phyloP scores from a whole-genome alignment of 129 eudicot species.

The Kitagawia praeruptora region DNA sequence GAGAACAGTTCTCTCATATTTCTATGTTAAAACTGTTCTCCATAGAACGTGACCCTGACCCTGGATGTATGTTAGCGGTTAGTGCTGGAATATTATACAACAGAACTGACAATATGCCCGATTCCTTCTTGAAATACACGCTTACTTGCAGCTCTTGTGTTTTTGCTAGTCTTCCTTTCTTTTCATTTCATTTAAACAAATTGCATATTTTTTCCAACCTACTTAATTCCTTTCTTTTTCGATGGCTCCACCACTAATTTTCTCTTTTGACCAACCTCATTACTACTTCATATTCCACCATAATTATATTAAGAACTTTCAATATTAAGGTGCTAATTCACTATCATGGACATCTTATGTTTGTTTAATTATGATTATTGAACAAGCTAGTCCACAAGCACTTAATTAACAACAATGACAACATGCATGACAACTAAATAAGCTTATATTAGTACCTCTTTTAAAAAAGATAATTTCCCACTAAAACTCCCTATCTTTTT shows the following conservation, averaged over 20 bases:
- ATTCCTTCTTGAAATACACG: conserved; percentile 1
- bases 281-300: background rate
- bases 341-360: background rate
- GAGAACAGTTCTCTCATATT: background rate
- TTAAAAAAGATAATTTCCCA: background rate
- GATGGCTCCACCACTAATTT: conserved; percentile 11
- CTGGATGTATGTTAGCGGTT: background rate
- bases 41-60: background rate
- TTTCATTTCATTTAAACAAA: background rate
- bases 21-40: background rate
- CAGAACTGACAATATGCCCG: background rate
- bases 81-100: background rate
- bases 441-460: background rate
- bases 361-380: background rate
- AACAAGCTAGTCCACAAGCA: background rate
- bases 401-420: background rate
- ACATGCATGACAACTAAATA: background rate
- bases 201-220: background rate
- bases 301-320: background rate
- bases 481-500: background rate
- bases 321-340: conserved; percentile 1
- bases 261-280: conserved; percentile 15
- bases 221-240: background rate
- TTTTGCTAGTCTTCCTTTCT: background rate
- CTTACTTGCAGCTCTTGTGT: background rate